These are phyloP conservation scores for Priceomyces medius DNA, from an alignment of 805 yeast genomes.

Conservation along the genomic window DNA sequence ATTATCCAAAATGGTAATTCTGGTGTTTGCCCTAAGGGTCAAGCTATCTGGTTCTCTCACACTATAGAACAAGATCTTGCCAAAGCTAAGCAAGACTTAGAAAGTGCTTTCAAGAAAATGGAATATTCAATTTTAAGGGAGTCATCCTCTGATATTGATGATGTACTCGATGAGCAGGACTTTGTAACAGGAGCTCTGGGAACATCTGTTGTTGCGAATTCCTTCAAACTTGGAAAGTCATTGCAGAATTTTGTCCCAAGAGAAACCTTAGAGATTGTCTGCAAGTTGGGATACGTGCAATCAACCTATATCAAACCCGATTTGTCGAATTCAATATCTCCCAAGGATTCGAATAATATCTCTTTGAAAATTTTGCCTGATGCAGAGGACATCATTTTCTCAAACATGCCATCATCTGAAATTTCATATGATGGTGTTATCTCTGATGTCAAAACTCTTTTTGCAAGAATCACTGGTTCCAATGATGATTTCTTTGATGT, in stretches of 20 bases:
- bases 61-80: constrained; percentile 65
- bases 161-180: constrained; percentile 53
- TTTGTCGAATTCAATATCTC: constrained; percentile 35
- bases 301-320: constrained; percentile 37
- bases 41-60: constrained; percentile 86
- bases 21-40: constrained; percentile 84
- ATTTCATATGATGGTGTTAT: constrained; percentile 89
- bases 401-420: constrained; percentile 77
- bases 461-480: constrained; percentile 80
- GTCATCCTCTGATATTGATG: constrained; percentile 51
- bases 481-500: constrained; percentile 96
- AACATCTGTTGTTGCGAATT: constrained; percentile 62
- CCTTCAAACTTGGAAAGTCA: constrained; percentile 83
- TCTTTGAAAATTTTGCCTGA: constrained; percentile 26
- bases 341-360: constrained; percentile 28
- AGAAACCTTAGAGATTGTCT: constrained; percentile 52
- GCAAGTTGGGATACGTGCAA: constrained; percentile 41
- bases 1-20: constrained; percentile 84
- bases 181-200: constrained; percentile 45
- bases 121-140: constrained; percentile 81
- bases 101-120: constrained; percentile 75
- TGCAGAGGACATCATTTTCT: constrained; percentile 45
- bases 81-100: constrained; percentile 74
- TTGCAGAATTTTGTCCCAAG: constrained; percentile 82
- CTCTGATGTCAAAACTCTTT: constrained; percentile 73